A percentile compares a stretch with the other conserved stretches of the same genome.
Evolutionary conservation across 148 eudicot genomes (phyloP).

Genomic region (Pharnaceum exiguum): DNA sequence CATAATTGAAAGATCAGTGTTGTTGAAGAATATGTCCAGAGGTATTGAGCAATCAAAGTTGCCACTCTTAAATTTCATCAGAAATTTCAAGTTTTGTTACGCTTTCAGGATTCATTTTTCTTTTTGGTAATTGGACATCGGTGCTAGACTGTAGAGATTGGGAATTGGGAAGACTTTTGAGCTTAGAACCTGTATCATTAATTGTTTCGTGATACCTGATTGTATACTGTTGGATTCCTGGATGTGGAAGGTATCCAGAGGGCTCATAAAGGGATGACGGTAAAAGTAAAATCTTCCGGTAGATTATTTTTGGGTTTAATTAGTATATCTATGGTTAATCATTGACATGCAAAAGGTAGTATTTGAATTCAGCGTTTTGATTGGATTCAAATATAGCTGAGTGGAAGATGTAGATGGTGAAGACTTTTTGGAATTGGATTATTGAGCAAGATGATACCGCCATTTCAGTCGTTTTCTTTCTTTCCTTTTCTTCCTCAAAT

Average conservation of each 20-base stretch:
- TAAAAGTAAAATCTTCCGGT: neutral
- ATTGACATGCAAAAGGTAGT: too few species aligned
- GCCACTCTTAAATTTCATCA: neutral
- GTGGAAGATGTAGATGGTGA: slow-evolving; percentile 24
- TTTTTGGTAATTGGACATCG: slow-evolving; percentile 32
- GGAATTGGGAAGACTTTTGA: neutral
- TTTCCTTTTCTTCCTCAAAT: neutral
- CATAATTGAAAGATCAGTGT: neutral
- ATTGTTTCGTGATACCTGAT: slow-evolving; percentile 2
- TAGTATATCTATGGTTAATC: too few species aligned
- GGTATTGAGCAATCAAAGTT: slow-evolving; percentile 26
- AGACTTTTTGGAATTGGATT: slow-evolving; percentile 12
- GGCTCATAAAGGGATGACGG: neutral
- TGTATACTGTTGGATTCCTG: slow-evolving; percentile 3
- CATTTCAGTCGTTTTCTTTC: slow-evolving; percentile 4
- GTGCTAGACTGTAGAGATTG: slow-evolving; percentile 27
- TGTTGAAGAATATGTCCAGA: slow-evolving; percentile 7
- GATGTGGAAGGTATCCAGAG: neutral
- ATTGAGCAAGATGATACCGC: slow-evolving; percentile 4
- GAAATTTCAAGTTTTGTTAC: slow-evolving; percentile 12
- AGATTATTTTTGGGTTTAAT: too few species aligned
- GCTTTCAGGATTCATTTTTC: slow-evolving; percentile 31
- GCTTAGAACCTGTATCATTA: slow-evolving; percentile 11
- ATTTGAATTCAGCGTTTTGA: slow-evolving; percentile 5
- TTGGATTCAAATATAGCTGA: neutral